Percentiles rank a stretch among this genome's conserved stretches.
These are phyloP conservation scores for Ascochyta rabiei DNA, from an alignment of 2,329 filamentous ascomycete species.

Conservation along the genomic window DNA sequence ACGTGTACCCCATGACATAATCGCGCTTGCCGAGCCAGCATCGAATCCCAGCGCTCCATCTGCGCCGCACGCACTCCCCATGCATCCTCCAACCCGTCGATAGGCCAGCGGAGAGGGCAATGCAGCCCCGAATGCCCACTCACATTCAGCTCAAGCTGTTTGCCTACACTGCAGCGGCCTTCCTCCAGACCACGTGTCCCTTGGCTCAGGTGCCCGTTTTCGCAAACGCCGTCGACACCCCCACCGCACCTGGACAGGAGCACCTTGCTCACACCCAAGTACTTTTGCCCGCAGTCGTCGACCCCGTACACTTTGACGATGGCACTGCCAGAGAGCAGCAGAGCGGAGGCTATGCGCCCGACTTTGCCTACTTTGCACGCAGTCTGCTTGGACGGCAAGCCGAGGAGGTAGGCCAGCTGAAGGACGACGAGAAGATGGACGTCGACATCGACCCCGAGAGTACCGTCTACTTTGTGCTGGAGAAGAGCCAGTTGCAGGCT, in stretches of 20 bases:
- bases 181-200: slow-evolving; percentile 67
- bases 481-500: slow-evolving; percentile 60
- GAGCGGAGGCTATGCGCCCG: slow-evolving; percentile 60
- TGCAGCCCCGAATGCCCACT: slow-evolving; percentile 62
- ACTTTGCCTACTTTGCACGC: slow-evolving; percentile 66
- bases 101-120: slow-evolving; percentile 38
- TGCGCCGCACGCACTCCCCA: slow-evolving; percentile 23
- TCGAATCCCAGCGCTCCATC: slow-evolving; percentile 21
- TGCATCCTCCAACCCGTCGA: slow-evolving; percentile 25
- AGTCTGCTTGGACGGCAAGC: slow-evolving; percentile 67
- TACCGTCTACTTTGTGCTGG: slow-evolving; percentile 69
- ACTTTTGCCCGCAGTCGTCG: slow-evolving; percentile 51
- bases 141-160: slow-evolving; percentile 74
- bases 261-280: slow-evolving; percentile 17
- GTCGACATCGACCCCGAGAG: slow-evolving; percentile 68
- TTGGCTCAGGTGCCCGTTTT: slow-evolving; percentile 60
- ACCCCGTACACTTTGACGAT: slow-evolving; percentile 48
- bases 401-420: slow-evolving; percentile 56
- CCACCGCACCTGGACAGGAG: slow-evolving; percentile 17
- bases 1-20: slow-evolving; percentile 8
- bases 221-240: slow-evolving; percentile 66
- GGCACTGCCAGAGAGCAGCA: slow-evolving; percentile 39
- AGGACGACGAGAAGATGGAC: slow-evolving; percentile 68
- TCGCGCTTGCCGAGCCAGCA: slow-evolving; percentile 7
- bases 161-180: slow-evolving; percentile 67